Base-by-base conservation (phyloP, 1,284 basidiomycete species). In the Malassezia yamatoensis region DNA sequence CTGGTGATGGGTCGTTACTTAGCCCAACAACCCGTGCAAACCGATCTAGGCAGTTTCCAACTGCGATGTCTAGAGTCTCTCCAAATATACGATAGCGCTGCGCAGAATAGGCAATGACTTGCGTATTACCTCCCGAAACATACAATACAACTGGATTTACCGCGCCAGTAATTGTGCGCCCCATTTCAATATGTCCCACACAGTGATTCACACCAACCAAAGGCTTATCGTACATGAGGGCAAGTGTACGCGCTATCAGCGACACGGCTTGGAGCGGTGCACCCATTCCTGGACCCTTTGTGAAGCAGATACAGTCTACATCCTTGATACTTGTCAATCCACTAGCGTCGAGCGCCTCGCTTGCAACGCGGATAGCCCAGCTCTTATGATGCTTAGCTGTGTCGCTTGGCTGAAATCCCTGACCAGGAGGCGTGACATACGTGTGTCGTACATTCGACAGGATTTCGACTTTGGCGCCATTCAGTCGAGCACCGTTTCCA, bases 241-340 rank as follows among this genome's bases (percentile, higher is more conserved):
- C 85, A 15, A 99, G 79, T 0, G 89, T 96, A 45, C 94, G 81
- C 1, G 94, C 91, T n/a, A 98, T 88, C 21, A 98, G 78, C 0
- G 90, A 91, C 15, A 96, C 90, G 3, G 90, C 90, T 70, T 94
- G 90, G 13, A 99, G 77, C 0, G 93, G 93, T 41, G 90, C 90
- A 48, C 94, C 94, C 94, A 99, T 98, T 0, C 94, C 94, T 6
- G 94, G 94, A 85, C 91, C 93, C 80, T 96, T 93, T 0, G 93
- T 99, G 74, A 85, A 99, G 71, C 91, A 96, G 50, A 99, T 91
- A 66, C 90, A 93, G 70, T 96, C 88, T 39, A 96, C 68, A 59
- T 90, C 84, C 54, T 83, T 78, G 67, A 96, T 80, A 9, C 81
- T 81, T 12, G 87, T 76, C 37, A 72, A 49, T 0, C 79, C 80